Evolutionary conservation across 2,329 filamentous ascomycete species (phyloP).

Genomic region (Westerdykella aurantiaca): DNA sequence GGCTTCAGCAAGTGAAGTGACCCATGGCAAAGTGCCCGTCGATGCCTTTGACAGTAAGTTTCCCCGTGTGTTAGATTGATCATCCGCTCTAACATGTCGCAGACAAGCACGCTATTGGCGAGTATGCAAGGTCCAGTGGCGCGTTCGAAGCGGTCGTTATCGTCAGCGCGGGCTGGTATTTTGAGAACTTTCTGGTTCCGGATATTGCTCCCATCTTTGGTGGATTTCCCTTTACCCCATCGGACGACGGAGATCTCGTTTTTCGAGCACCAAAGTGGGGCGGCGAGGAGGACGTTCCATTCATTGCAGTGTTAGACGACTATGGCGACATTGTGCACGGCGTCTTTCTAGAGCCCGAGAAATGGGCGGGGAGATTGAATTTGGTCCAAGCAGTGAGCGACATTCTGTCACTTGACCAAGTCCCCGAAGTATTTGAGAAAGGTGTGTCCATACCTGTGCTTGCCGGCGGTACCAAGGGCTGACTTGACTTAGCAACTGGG

Average conservation of each 20-base stretch:
- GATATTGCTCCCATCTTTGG: constrained; percentile 36
- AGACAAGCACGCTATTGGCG: constrained; percentile 39
- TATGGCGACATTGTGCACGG: constrained; percentile 46
- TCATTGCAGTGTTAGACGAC: constrained; percentile 39
- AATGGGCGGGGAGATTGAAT: constrained; percentile 27
- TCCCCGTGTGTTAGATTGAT: background rate
- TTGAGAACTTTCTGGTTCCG: constrained; percentile 39
- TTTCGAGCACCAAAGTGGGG: constrained; percentile 38
- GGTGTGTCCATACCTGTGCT: constrained; percentile 11
- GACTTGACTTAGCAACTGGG: constrained; percentile 8
- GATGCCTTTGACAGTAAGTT: constrained; percentile 16
- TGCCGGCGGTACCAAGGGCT: background rate
- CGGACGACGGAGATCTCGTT: constrained; percentile 36
- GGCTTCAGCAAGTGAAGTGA: constrained; percentile 11
- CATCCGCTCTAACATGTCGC: background rate
- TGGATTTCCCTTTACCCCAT: constrained; percentile 37
- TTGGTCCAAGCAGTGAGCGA: constrained; percentile 39
- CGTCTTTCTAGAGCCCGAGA: constrained; percentile 38
- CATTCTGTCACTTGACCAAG: constrained; percentile 24
- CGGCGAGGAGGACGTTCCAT: constrained; percentile 37
- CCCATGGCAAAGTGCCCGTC: constrained; percentile 9
- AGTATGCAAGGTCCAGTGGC: constrained; percentile 31
- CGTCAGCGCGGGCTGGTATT: constrained; percentile 40
- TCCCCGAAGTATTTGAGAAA: constrained; percentile 33
- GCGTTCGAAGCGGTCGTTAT: constrained; percentile 35